Percentiles rank a stretch among this genome's conserved stretches.
Evolutionary conservation across 140 eudicot species (phyloP).

Genomic region (Senecio squalidus): DNA sequence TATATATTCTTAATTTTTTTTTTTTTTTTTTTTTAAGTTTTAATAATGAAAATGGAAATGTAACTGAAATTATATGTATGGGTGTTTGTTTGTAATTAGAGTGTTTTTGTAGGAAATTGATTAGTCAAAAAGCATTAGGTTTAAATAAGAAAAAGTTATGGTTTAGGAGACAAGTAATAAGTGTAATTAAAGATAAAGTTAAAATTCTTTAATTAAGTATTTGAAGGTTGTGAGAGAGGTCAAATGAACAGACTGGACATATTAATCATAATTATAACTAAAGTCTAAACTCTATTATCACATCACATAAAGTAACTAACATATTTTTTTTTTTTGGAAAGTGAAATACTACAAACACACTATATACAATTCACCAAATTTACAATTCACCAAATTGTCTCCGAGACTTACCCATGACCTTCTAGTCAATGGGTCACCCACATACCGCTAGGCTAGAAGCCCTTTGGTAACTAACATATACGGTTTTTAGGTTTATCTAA

Average conservation of each 20-base stretch:
- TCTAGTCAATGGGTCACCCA: no score
- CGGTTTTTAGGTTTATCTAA: no score
- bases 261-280: constrained; percentile 6
- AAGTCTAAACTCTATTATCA: neutral
- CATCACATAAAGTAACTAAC: neutral
- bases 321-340: no score
- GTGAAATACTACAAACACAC: no score
- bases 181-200: constrained; percentile 21
- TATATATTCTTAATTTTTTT: constrained; percentile 19
- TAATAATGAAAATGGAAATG: constrained; percentile 12
- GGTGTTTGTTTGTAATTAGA: constrained; percentile 14
- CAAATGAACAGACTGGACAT: constrained; percentile 47
- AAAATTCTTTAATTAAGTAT: constrained; percentile 4
- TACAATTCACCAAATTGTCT: no score
- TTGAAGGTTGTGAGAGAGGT: constrained; percentile 34
- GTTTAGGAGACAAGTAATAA: constrained; percentile 25
- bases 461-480: neutral
- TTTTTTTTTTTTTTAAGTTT: neutral
- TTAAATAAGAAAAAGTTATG: constrained; percentile 17
- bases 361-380: no score
- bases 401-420: no score
- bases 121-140: constrained; percentile 32
- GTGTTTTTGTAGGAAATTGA: neutral
- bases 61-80: constrained; percentile 18
- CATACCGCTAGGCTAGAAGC: no score